phyloP scores from a whole-genome alignment of 2,329 filamentous ascomycete genomes.

The Plenodomus biglobosus region DNA sequence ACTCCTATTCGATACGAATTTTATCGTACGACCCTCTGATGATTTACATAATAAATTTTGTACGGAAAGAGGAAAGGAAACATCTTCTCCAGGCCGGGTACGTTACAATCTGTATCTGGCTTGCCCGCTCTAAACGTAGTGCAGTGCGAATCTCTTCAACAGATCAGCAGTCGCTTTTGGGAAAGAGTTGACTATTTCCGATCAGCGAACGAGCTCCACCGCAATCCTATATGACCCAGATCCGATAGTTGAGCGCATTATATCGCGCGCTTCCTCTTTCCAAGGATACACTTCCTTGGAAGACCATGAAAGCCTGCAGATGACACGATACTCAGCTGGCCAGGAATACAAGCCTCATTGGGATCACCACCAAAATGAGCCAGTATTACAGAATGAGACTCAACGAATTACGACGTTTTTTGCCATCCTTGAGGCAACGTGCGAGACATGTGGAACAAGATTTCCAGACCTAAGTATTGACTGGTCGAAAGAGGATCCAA shows the following conservation, averaged over 20 bases:
- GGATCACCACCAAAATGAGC: background rate
- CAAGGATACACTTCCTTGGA: background rate
- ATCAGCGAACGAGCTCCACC: background rate
- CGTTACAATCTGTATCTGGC: background rate
- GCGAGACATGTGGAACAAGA: conserved; percentile 1
- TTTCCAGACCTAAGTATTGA: background rate
- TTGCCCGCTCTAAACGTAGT: too few relatives aligned
- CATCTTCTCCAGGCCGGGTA: background rate
- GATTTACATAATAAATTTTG: background rate
- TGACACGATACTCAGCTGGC: background rate
- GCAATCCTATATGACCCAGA: background rate
- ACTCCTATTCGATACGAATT: conserved; percentile 20
- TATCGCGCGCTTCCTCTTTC: background rate
- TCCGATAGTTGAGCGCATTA: background rate
- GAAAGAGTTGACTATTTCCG: too few relatives aligned
- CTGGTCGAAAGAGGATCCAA: conserved; percentile 1
- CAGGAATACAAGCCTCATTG: conserved; percentile 1
- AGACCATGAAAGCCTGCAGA: background rate
- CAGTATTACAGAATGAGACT: background rate
- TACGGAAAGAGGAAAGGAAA: background rate
- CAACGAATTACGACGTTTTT: conserved; percentile 2
- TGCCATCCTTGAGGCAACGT: background rate
- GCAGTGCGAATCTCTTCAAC: background rate
- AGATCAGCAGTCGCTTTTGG: background rate
- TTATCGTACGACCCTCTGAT: conserved; percentile 1